phyloP scores from a whole-genome alignment of 2,329 filamentous ascomycete species.

The Rutstroemia sydowiana region DNA sequence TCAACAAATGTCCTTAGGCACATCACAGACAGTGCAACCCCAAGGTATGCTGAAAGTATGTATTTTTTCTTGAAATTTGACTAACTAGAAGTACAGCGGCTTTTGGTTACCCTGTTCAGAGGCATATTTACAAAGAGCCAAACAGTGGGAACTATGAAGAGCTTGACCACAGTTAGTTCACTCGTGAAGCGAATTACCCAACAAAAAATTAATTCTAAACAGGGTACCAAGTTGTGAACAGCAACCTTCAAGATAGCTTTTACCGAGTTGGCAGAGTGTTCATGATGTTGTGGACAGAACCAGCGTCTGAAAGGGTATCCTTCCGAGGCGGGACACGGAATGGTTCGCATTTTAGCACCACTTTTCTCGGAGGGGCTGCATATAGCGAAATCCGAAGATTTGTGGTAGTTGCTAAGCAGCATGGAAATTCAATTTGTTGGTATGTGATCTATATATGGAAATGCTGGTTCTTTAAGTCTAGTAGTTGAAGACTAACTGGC shows the following conservation, averaged over 20 bases:
- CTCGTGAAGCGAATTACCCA: not conserved
- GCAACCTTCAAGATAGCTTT: not conserved
- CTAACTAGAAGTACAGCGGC: not conserved
- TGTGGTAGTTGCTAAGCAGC: conserved; percentile 17
- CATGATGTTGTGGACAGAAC: conserved; percentile 25
- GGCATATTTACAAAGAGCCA: not conserved
- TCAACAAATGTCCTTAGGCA: not conserved
- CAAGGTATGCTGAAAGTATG: not conserved
- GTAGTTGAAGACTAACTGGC: not conserved
- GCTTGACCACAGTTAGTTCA: not conserved
- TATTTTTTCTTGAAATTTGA: not conserved
- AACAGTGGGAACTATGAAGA: not conserved
- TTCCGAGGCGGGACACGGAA: conserved; percentile 6
- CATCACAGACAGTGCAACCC: not conserved
- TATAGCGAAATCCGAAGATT: conserved; percentile 23
- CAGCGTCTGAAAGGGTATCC: conserved; percentile 6
- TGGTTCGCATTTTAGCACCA: conserved; percentile 8
- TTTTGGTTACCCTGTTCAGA: not conserved
- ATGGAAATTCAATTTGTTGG: conserved; percentile 22
- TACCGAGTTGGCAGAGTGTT: conserved; percentile 23
- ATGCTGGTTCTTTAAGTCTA: not conserved
- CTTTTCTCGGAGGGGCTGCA: conserved; percentile 11
- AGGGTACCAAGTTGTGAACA: not conserved
- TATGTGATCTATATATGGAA: not conserved
- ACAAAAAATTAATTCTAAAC: not conserved